Evolutionary conservation across 176 grass and related monocot genomes (phyloP).

Genomic region (Musa itinerans): DNA sequence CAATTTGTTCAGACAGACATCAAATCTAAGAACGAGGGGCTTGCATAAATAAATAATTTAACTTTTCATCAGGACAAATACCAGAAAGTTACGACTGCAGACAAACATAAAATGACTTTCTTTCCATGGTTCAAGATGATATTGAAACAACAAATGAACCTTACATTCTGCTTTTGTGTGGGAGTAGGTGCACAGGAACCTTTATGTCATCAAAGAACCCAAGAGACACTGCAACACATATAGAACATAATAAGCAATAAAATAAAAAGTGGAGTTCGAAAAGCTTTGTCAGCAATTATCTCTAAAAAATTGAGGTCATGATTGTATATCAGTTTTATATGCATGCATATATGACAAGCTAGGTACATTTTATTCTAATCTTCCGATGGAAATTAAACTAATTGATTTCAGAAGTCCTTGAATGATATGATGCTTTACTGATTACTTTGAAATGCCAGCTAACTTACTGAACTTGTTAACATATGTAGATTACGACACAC

Average conservation of each 20-base stretch:
- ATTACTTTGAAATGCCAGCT: too few relatives aligned
- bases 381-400: too few relatives aligned
- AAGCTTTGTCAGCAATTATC: neutral
- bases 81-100: neutral
- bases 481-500: too few relatives aligned
- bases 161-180: slow-evolving; percentile 49
- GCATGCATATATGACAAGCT: neutral
- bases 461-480: too few relatives aligned
- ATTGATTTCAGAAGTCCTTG: too few relatives aligned
- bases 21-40: neutral
- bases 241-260: slow-evolving; percentile 1
- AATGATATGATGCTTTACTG: too few relatives aligned
- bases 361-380: neutral
- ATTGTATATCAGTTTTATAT: neutral
- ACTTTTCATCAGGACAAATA: neutral
- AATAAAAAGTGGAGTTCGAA: slow-evolving; percentile 7
- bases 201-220: slow-evolving; percentile 82
- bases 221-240: slow-evolving; percentile 63
- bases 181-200: slow-evolving; percentile 48
- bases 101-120: slow-evolving; percentile 5
- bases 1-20: neutral
- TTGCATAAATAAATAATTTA: neutral
- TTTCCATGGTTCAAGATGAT: neutral
- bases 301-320: too few relatives aligned
- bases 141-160: slow-evolving; percentile 7